A percentile compares a stretch with the other conserved stretches of the same genome.
Evolutionary conservation across 345 rosid genomes (phyloP).

Genomic region (Euphorbia pulcherrima): DNA sequence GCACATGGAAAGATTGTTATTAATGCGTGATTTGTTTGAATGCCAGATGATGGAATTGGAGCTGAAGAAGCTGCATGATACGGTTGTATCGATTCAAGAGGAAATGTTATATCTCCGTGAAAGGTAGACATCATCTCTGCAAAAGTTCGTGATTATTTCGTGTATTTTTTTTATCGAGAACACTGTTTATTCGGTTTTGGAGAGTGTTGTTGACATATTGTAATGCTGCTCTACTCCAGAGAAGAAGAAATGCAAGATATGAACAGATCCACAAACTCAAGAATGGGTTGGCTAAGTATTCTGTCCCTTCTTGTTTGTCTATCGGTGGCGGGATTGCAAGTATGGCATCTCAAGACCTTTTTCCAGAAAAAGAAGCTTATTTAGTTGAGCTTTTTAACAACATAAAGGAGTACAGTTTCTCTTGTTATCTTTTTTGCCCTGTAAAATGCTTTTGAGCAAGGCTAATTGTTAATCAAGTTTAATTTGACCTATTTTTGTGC

Average conservation of each 20-base stretch:
- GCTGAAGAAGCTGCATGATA: slow-evolving; percentile 71
- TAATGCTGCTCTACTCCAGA: slow-evolving; percentile 32
- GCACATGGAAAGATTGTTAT: slow-evolving; percentile 4
- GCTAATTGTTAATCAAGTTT: slow-evolving; percentile 3
- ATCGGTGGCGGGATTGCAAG: slow-evolving; percentile 82
- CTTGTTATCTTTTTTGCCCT: not conserved
- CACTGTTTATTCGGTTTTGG: not conserved
- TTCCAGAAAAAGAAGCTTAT: slow-evolving; percentile 94
- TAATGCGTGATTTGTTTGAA: slow-evolving; percentile 9
- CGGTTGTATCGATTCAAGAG: slow-evolving; percentile 59
- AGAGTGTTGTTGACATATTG: not conserved
- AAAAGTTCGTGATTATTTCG: not conserved
- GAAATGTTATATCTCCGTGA: slow-evolving; percentile 83
- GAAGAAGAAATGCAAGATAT: slow-evolving; percentile 92
- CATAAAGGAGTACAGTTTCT: not conserved
- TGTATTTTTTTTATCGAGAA: not conserved
- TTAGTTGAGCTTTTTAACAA: slow-evolving; percentile 24
- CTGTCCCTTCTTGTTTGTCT: slow-evolving; percentile 70
- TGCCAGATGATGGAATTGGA: slow-evolving; percentile 72
- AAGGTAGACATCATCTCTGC: slow-evolving; percentile 44
- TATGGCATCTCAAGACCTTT: slow-evolving; percentile 86
- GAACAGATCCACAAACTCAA: slow-evolving; percentile 60
- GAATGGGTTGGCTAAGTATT: slow-evolving; percentile 74
- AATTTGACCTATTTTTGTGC: not conserved
- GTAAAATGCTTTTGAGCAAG: slow-evolving; percentile 21